Percentiles rank a stretch among this genome's conserved stretches.
phyloP scores from a whole-genome alignment of 352 stramenopile genomes.

The Phytophthora rubi region DNA sequence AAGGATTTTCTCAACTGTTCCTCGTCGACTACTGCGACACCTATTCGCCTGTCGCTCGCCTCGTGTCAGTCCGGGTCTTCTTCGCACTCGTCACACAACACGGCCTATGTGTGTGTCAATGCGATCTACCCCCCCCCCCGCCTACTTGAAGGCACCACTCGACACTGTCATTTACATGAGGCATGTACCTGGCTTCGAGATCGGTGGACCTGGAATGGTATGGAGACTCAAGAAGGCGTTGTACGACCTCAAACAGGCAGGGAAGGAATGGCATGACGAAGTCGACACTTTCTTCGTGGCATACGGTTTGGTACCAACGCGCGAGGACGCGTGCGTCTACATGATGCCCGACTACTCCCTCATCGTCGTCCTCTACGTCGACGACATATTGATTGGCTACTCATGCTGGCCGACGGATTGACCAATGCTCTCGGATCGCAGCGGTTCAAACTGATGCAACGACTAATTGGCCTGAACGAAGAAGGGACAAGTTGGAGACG shows the following conservation, averaged over 20 bases:
- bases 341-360: not conserved
- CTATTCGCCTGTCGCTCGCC: conserved; percentile 1
- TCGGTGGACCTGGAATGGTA: conserved; percentile 6
- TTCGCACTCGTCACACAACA: not conserved
- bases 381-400: conserved; percentile 9
- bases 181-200: conserved; percentile 6
- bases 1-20: conserved; percentile 5
- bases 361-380: conserved; percentile 8
- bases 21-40: conserved; percentile 7
- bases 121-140: conserved; percentile 1
- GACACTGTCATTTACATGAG: conserved; percentile 2
- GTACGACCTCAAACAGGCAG: conserved; percentile 12
- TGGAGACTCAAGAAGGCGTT: conserved; percentile 7
- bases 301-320: not conserved
- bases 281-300: not conserved
- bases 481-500: too few relatives aligned
- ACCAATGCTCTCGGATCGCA: not conserved
- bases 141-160: conserved; percentile 1
- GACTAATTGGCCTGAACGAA: too few relatives aligned
- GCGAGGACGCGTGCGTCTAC: not conserved
- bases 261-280: conserved; percentile 8
- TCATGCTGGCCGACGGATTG: not conserved
- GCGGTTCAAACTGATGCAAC: too few relatives aligned
- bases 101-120: not conserved
- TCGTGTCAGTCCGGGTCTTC: conserved; percentile 9